phyloP scores from a whole-genome alignment of 495 filamentous ascomycete species.

The Xylaria telfairii region DNA sequence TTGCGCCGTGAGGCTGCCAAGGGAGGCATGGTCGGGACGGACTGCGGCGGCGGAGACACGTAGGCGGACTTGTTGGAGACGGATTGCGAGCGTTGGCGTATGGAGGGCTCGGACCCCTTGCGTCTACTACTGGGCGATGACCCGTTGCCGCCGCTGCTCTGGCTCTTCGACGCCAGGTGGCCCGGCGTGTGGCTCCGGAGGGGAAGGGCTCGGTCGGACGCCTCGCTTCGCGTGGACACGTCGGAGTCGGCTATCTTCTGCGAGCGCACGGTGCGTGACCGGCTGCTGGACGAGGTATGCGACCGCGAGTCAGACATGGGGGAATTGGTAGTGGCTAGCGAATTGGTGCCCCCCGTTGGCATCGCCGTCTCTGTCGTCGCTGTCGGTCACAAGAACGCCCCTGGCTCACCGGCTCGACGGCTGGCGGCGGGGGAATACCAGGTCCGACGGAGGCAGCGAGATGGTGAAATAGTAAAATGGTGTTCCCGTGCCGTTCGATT shows the following conservation, averaged over 20 bases:
- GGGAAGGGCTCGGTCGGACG: constrained; percentile 34
- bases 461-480: not conserved
- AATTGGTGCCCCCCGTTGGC: not conserved
- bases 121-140: constrained; percentile 40
- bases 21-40: constrained; percentile 33
- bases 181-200: constrained; percentile 60
- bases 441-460: not conserved
- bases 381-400: not conserved
- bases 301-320: constrained; percentile 43
- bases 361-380: not conserved
- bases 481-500: not conserved
- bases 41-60: constrained; percentile 35
- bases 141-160: constrained; percentile 14
- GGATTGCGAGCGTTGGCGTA: constrained; percentile 58
- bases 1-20: constrained; percentile 33
- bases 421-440: constrained; percentile 9
- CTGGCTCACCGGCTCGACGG: constrained; percentile 3
- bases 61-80: constrained; percentile 41
- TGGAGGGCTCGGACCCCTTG: constrained; percentile 53
- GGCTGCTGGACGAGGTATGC: constrained; percentile 30
- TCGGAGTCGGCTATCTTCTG: constrained; percentile 40
- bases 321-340: not conserved
- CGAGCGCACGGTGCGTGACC: constrained; percentile 35
- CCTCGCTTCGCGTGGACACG: constrained; percentile 35
- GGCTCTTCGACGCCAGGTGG: constrained; percentile 56